These are phyloP conservation scores for Didymella sp. DNA, from an alignment of 2,329 filamentous ascomycete genomes.

Conservation along the genomic window DNA sequence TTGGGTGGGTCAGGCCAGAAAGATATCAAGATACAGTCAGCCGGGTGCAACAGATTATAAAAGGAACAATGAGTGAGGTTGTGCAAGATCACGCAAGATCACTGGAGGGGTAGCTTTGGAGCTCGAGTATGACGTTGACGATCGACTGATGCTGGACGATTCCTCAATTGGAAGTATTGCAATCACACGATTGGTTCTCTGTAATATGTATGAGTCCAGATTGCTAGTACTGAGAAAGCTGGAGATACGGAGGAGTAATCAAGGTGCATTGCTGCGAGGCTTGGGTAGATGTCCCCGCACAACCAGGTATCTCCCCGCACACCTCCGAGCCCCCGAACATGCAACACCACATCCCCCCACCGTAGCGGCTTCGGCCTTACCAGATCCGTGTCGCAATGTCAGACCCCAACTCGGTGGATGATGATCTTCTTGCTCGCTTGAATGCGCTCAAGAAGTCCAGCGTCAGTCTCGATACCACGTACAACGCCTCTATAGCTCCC, in stretches of 20 bases:
- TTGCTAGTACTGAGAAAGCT: not conserved
- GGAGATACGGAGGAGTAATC: not conserved
- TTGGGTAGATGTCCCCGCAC: not conserved
- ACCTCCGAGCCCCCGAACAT: slow-evolving; percentile 7
- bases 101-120: slow-evolving; percentile 26
- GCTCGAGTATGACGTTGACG: slow-evolving; percentile 29
- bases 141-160: not conserved
- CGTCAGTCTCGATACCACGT: slow-evolving; percentile 45
- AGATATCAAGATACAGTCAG: not conserved
- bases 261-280: not conserved
- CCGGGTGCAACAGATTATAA: too few species aligned
- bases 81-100: slow-evolving; percentile 29
- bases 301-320: slow-evolving; percentile 14
- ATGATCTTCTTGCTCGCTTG: slow-evolving; percentile 56
- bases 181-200: not conserved
- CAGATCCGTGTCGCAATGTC: slow-evolving; percentile 24
- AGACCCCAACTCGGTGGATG: slow-evolving; percentile 38
- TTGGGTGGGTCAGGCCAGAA: too few species aligned
- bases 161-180: not conserved
- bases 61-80: not conserved
- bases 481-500: slow-evolving; percentile 28
- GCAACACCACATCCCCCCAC: slow-evolving; percentile 5
- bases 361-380: not conserved
- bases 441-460: slow-evolving; percentile 57
- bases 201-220: not conserved